Evolutionary conservation across 495 filamentous ascomycete species (phyloP).

Genomic region (Lineolata rhizophorae): DNA sequence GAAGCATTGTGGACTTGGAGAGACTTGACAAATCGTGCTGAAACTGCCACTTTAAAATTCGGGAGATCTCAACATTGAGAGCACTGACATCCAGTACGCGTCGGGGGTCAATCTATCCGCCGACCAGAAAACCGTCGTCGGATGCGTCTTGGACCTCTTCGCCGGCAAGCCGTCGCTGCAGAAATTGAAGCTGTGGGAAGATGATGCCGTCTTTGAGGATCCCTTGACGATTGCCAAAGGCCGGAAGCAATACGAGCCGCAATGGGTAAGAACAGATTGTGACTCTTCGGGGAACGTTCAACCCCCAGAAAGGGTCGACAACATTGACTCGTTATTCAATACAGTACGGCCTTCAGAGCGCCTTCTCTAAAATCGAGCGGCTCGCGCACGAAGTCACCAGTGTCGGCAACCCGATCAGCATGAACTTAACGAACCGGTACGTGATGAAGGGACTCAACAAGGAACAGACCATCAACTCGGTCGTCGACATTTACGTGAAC

Average conservation of each 20-base stretch:
- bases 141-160: conserved; percentile 37
- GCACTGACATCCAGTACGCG: conserved; percentile 25
- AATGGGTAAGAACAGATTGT: no score
- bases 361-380: conserved; percentile 25
- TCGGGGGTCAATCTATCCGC: conserved; percentile 23
- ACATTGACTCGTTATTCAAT: no score
- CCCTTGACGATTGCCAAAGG: conserved; percentile 29
- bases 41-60: no score
- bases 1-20: no score
- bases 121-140: conserved; percentile 27
- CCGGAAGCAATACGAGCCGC: conserved; percentile 25
- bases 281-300: no score
- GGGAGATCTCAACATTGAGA: conserved; percentile 19
- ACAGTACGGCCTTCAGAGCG: conserved; percentile 24
- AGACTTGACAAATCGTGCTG: no score
- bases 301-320: no score
- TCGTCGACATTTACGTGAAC: conserved; percentile 23
- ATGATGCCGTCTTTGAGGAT: conserved; percentile 27
- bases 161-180: conserved; percentile 30
- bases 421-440: conserved; percentile 30
- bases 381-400: conserved; percentile 25
- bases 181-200: conserved; percentile 31
- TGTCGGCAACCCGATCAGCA: conserved; percentile 30
- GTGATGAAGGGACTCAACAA: conserved; percentile 28
- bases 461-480: conserved; percentile 28